A percentile compares a stretch with the other conserved stretches of the same genome.
Conservation (phyloP, 2,329 filamentous ascomycete species). For the Pyrenochaeta sp. region DNA sequence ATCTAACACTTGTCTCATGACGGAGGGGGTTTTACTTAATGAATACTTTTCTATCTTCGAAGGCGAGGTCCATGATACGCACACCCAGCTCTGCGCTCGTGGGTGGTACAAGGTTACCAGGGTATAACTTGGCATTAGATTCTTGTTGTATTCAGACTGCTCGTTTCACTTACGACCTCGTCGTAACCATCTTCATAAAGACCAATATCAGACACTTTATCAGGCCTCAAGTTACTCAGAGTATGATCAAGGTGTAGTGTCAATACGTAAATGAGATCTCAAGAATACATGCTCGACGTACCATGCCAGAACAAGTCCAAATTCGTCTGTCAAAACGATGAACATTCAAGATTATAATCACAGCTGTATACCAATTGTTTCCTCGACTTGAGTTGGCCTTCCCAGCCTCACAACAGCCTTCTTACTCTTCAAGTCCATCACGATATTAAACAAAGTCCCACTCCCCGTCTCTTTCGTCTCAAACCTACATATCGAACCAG, state of each 20-base stretch:
- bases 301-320: neutral
- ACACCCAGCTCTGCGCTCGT: too few relatives aligned
- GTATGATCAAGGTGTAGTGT: too few relatives aligned
- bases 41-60: too few relatives aligned
- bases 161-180: too few relatives aligned
- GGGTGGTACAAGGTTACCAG: too few relatives aligned
- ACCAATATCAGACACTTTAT: too few relatives aligned
- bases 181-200: too few relatives aligned
- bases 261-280: too few relatives aligned
- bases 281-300: neutral
- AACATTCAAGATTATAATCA: conserved; percentile 5
- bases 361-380: conserved; percentile 30
- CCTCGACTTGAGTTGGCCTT: conserved; percentile 39
- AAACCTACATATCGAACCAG: conserved; percentile 42
- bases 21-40: neutral
- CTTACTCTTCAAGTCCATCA: conserved; percentile 45
- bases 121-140: too few relatives aligned
- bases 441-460: conserved; percentile 46
- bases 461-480: conserved; percentile 36
- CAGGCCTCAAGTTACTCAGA: too few relatives aligned
- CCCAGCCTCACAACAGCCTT: conserved; percentile 39
- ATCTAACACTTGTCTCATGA: conserved; percentile 2
- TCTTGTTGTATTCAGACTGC: too few relatives aligned
- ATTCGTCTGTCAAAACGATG: neutral
- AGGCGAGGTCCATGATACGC: too few relatives aligned